Base-by-base conservation (phyloP, 768 basidiomycete genomes). In the Melanogaster broomeanus region DNA sequence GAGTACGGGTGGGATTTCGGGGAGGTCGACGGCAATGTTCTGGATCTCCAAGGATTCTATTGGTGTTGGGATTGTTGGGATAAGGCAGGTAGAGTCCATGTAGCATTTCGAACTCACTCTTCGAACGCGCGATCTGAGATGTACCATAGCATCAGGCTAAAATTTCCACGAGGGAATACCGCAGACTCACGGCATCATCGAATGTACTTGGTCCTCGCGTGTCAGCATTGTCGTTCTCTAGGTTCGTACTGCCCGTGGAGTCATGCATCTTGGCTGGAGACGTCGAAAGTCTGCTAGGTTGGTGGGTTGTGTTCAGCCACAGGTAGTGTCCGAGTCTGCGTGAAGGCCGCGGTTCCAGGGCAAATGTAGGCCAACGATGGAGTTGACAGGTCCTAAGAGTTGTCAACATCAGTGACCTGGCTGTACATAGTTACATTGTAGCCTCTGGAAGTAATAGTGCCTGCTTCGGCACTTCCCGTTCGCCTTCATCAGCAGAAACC, bases 1-100 rank as follows among this genome's bases (percentile, higher is more conserved):
- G 10, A 74, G 68, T 42, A 67, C 39, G 11, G 28, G 47, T 11
- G 71, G 65, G 18, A 69, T 45, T 11, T 63, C 53, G 22, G 68
- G 69, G 34, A 69, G 35, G 18, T 42, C 46, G 13, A 34, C 21
- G 10, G n/a, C 42, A 13, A 30, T 6, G 16, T 53, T 52, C 25
- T 63, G 61, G 15, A 62, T 22, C 1, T 63, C 55, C 9, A 48
- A 51, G 19, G 63, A 51, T 19, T 47, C 65, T 65, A 51, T 13
- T 25, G 39, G 51, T 15, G 39, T 45, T 43, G 28, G 27, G 13
- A 45, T 53, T 15, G 39, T 45, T 43, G 28, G 27, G 13, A 45
- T 49, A 4, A 51, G 42, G 25, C 15, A 16, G 45, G 18, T 28
- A 13, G 13, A 22, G 12, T 6, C 6, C 15, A 4, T 21, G 6